These are phyloP conservation scores for Botryotinia globosa DNA, from an alignment of 2,329 filamentous ascomycete genomes.

Conservation along the genomic window DNA sequence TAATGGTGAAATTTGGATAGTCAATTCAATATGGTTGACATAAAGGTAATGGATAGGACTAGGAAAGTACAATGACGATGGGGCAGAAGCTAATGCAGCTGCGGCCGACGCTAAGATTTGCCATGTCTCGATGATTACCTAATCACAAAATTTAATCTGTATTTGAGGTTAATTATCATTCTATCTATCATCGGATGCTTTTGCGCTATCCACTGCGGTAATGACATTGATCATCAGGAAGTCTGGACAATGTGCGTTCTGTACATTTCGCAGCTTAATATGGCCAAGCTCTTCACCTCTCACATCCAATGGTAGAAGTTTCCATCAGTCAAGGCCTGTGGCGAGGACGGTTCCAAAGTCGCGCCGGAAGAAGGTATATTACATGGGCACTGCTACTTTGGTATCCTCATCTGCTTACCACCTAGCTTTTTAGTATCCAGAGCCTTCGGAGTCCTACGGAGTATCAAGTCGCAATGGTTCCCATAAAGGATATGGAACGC, in stretches of 20 bases:
- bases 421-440: not conserved
- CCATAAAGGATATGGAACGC: not conserved
- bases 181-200: not conserved
- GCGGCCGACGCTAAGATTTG: constrained; percentile 8
- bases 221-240: constrained; percentile 43
- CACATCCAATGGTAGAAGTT: not conserved
- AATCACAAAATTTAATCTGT: not conserved
- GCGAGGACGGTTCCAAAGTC: not conserved
- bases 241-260: constrained; percentile 43
- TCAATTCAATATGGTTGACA: not conserved
- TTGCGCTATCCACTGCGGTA: constrained; percentile 24
- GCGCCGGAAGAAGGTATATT: not conserved
- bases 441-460: not conserved
- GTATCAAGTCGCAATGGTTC: not conserved
- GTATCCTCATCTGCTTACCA: constrained; percentile 2
- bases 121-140: not conserved
- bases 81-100: not conserved
- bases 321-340: constrained; percentile 17
- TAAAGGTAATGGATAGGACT: not conserved
- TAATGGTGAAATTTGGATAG: not conserved
- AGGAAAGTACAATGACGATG: constrained; percentile 9
- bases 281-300: constrained; percentile 31
- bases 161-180: not conserved
- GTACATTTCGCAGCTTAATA: constrained; percentile 40
- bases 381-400: not conserved